Evolutionary conservation across 1,139 yeast genomes (phyloP).

Genomic region (Suhomyces atakaporum): DNA sequence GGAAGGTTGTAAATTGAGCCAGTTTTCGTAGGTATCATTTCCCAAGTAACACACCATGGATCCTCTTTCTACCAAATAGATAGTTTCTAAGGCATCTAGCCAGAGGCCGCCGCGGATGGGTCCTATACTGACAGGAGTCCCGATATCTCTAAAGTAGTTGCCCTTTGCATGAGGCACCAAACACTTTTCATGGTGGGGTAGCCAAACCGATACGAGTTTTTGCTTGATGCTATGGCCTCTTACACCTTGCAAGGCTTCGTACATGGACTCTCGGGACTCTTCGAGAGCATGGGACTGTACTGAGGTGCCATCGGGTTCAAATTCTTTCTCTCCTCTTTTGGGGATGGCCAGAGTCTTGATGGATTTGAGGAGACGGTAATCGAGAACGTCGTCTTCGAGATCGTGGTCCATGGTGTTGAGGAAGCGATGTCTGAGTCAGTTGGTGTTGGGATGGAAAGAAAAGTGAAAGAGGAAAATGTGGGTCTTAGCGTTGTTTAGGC

Average conservation of each 20-base stretch:
- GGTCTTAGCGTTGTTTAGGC: too few species aligned
- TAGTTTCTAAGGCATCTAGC: conserved; percentile 65
- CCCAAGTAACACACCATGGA: conserved; percentile 58
- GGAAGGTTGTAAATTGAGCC: too few species aligned
- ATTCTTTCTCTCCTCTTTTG: conserved; percentile 78
- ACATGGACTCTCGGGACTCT: conserved; percentile 72
- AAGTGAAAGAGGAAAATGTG: too few species aligned
- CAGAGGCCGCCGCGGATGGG: conserved; percentile 33
- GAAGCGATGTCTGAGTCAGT: too few species aligned
- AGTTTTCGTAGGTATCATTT: conserved; percentile 14
- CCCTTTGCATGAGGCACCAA: conserved; percentile 66
- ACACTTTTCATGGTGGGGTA: conserved; percentile 40
- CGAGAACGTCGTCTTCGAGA: conserved; percentile 64
- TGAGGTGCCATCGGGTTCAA: conserved; percentile 78
- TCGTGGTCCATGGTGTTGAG: too few species aligned
- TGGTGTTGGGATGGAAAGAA: too few species aligned
- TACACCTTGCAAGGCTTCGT: conserved; percentile 57
- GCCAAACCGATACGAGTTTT: conserved; percentile 50
- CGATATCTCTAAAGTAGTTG: conserved; percentile 72
- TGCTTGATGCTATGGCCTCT: conserved; percentile 62
- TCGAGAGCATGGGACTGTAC: conserved; percentile 55
- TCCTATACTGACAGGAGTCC: conserved; percentile 44
- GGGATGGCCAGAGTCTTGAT: conserved; percentile 18
- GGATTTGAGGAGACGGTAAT: conserved; percentile 55
- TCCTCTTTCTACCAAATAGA: conserved; percentile 84